These are phyloP conservation scores for Pigoraptor vietnamica DNA, from an alignment of 78 protist species.

Conservation along the genomic window DNA sequence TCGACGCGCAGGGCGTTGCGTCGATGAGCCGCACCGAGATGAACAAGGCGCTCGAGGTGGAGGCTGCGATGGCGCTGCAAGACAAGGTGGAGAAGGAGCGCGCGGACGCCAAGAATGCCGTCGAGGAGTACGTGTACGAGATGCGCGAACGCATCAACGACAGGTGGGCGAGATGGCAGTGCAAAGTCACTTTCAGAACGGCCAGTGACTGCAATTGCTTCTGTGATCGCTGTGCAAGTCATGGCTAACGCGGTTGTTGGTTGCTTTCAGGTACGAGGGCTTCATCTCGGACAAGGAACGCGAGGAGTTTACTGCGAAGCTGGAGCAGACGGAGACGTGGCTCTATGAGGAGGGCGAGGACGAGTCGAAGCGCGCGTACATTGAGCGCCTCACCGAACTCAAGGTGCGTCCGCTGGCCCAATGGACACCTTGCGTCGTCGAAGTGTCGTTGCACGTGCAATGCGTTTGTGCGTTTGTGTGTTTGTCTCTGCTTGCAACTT, in stretches of 20 bases:
- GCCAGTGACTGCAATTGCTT: too few species aligned
- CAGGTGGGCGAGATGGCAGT: constrained; percentile 15
- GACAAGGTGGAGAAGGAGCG: constrained; percentile 19
- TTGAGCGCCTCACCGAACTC: not conserved
- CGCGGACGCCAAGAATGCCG: constrained; percentile 58
- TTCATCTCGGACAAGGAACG: not conserved
- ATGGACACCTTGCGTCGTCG: not conserved
- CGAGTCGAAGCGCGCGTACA: constrained; percentile 46
- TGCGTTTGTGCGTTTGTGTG: not conserved
- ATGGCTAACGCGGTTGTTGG: not conserved
- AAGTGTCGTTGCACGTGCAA: not conserved
- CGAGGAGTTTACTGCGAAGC: constrained; percentile 18
- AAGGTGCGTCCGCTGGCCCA: not conserved
- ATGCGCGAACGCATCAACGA: constrained; percentile 56
- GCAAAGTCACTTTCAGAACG: too few species aligned
- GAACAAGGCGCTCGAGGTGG: constrained; percentile 33
- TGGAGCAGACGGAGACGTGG: constrained; percentile 73
- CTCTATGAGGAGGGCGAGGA: constrained; percentile 90
- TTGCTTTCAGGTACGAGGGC: not conserved
- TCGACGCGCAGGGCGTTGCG: constrained; percentile 11
- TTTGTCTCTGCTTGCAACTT: not conserved
- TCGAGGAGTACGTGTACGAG: constrained; percentile 82
- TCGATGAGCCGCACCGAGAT: constrained; percentile 16
- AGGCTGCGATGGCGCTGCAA: not conserved
- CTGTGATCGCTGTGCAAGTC: not conserved